These are phyloP conservation scores for Penicillium sp. DNA, from an alignment of 2,329 filamentous ascomycete genomes.

Conservation along the genomic window DNA sequence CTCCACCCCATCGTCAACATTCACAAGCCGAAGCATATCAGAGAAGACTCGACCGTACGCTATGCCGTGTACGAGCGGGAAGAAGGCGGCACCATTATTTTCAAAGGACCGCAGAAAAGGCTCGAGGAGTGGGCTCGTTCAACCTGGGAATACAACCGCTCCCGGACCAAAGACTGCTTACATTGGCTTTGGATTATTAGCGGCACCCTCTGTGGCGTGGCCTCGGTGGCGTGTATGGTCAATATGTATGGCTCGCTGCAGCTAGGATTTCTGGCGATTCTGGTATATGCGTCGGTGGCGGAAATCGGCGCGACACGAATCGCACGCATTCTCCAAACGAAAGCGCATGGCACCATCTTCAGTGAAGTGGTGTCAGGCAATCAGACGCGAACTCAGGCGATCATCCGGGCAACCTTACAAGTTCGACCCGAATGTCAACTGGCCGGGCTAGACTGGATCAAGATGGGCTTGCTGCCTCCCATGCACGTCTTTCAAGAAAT, in stretches of 20 bases:
- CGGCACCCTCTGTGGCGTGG: slow-evolving; percentile 24
- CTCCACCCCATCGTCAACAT: slow-evolving; percentile 20
- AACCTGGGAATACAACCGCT: slow-evolving; percentile 27
- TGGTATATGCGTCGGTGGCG: slow-evolving; percentile 27
- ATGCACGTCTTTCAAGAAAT: slow-evolving; percentile 20
- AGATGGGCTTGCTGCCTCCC: slow-evolving; percentile 18
- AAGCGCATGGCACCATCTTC: slow-evolving; percentile 11
- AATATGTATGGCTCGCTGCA: slow-evolving; percentile 31
- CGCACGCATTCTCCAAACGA: slow-evolving; percentile 21
- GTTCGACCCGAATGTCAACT: slow-evolving; percentile 14
- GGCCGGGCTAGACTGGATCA: slow-evolving; percentile 21
- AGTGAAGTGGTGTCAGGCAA: slow-evolving; percentile 9
- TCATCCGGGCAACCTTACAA: slow-evolving; percentile 21
- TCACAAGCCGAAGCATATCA: slow-evolving; percentile 11
- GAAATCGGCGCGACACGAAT: slow-evolving; percentile 28
- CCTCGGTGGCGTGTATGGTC: slow-evolving; percentile 33
- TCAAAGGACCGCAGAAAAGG: slow-evolving; percentile 26
- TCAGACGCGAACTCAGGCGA: slow-evolving; percentile 11
- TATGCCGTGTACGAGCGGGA: slow-evolving; percentile 31
- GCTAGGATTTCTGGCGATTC: slow-evolving; percentile 25
- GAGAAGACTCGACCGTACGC: slow-evolving; percentile 12
- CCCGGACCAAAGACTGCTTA: slow-evolving; percentile 11
- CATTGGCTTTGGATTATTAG: slow-evolving; percentile 29
- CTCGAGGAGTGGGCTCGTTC: slow-evolving; percentile 29
- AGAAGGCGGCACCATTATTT: slow-evolving; percentile 30